Conservation (phyloP, 225 moss, liverwort and hornwort species). For the Marchantia paleacea region DNA sequence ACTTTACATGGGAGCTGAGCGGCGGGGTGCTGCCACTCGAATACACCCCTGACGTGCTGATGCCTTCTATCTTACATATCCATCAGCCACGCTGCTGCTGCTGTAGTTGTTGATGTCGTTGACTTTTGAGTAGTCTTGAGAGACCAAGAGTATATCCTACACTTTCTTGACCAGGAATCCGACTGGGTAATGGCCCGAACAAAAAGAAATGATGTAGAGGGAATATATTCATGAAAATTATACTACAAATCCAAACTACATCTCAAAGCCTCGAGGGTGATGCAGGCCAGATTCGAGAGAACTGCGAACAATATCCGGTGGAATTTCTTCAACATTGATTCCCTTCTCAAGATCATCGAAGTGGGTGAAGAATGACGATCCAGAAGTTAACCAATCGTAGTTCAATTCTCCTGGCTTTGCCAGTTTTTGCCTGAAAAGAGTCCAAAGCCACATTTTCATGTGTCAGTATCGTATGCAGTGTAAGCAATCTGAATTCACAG, state of each 20-base stretch:
- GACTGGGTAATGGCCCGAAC: too few relatives aligned
- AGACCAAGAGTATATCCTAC: background rate
- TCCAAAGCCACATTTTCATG: background rate
- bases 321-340: conserved; percentile 51
- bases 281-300: conserved; percentile 1
- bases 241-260: background rate
- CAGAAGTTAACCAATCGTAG: conserved; percentile 66
- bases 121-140: background rate
- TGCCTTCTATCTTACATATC: background rate
- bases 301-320: conserved; percentile 56
- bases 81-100: background rate
- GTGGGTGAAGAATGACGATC: conserved; percentile 82
- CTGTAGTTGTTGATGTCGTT: background rate
- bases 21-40: background rate
- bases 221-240: background rate
- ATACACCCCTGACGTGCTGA: background rate
- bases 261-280: background rate
- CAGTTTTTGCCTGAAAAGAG: conserved; percentile 64
- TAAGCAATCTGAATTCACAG: background rate
- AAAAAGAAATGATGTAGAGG: background rate
- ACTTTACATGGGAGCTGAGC: background rate
- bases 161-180: background rate
- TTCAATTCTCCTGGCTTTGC: conserved; percentile 80
- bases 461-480: background rate
- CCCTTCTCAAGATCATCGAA: conserved; percentile 66